A percentile compares a stretch with the other conserved stretches of the same genome.
Conservation (phyloP, 768 basidiomycete species). For the Amanita jacksonii region DNA sequence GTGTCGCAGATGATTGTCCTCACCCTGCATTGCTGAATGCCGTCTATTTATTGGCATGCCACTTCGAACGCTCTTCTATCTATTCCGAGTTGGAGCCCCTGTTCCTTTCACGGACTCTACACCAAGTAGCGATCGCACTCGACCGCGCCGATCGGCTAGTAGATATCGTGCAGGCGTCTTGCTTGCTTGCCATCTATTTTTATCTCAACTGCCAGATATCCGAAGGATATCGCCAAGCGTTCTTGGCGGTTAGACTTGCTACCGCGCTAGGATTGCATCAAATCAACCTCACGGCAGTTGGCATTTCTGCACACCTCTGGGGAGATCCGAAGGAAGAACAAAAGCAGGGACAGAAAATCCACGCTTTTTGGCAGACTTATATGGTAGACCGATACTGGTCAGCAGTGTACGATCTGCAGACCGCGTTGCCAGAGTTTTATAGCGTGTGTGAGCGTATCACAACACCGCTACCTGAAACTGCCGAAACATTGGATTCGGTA, state of each 20-base stretch:
- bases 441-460: slow-evolving; percentile 37
- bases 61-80: slow-evolving; percentile 36
- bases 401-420: slow-evolving; percentile 42
- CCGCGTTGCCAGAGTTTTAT: slow-evolving; percentile 42
- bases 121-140: slow-evolving; percentile 43
- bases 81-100: slow-evolving; percentile 34
- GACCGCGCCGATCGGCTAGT: slow-evolving; percentile 45
- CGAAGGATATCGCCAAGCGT: slow-evolving; percentile 54
- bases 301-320: neutral
- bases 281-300: slow-evolving; percentile 17
- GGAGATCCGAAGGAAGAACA: slow-evolving; percentile 24
- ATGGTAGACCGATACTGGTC: slow-evolving; percentile 55
- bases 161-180: slow-evolving; percentile 52
- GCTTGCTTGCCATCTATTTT: slow-evolving; percentile 50
- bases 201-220: slow-evolving; percentile 45
- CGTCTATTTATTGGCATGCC: slow-evolving; percentile 51
- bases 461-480: slow-evolving; percentile 35
- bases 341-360: slow-evolving; percentile 38
- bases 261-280: slow-evolving; percentile 51
- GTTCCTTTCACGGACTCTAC: slow-evolving; percentile 39
- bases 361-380: slow-evolving; percentile 55
- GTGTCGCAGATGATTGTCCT: slow-evolving; percentile 20
- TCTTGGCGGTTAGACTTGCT: slow-evolving; percentile 52
- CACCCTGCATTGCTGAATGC: slow-evolving; percentile 54
- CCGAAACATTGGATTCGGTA: slow-evolving; percentile 4